phyloP scores from a whole-genome alignment of 2,329 filamentous ascomycete genomes.

The Aspergillus puulaauensis region DNA sequence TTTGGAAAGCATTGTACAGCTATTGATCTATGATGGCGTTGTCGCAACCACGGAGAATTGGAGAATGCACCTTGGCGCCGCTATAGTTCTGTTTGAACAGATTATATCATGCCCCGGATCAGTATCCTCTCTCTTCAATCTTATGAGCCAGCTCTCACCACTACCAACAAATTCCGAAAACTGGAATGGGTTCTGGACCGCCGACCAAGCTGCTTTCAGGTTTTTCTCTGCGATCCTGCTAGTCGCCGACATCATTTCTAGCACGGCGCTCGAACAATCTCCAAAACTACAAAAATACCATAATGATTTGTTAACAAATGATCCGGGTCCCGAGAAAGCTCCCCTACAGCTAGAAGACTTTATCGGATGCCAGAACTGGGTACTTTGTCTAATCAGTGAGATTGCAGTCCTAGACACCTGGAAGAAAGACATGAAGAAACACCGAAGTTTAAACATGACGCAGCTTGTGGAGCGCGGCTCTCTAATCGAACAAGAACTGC shows the following conservation, averaged over 20 bases:
- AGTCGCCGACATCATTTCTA: conserved; percentile 38
- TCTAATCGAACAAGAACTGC: not conserved
- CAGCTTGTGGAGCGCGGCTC: not conserved
- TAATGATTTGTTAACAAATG: conserved; percentile 26
- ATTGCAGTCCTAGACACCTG: conserved; percentile 55
- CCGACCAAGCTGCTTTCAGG: conserved; percentile 37
- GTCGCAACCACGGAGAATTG: conserved; percentile 26
- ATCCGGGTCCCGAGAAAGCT: conserved; percentile 22
- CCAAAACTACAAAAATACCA: conserved; percentile 25
- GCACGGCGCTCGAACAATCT: conserved; percentile 30
- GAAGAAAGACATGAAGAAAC: conserved; percentile 49
- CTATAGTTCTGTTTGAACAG: conserved; percentile 32
- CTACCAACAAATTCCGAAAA: conserved; percentile 3
- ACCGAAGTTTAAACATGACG: not conserved
- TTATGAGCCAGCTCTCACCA: not conserved
- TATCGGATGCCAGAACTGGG: conserved; percentile 59
- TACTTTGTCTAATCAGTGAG: conserved; percentile 54
- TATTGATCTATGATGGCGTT: conserved; percentile 26
- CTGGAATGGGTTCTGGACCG: conserved; percentile 24
- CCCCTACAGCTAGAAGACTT: conserved; percentile 48
- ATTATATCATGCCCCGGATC: conserved; percentile 4
- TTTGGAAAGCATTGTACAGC: conserved; percentile 36
- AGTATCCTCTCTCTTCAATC: not conserved
- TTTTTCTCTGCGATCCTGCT: conserved; percentile 37
- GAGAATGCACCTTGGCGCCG: conserved; percentile 34